phyloP scores from a whole-genome alignment of 352 stramenopile species.

The Pythium coloratum region DNA sequence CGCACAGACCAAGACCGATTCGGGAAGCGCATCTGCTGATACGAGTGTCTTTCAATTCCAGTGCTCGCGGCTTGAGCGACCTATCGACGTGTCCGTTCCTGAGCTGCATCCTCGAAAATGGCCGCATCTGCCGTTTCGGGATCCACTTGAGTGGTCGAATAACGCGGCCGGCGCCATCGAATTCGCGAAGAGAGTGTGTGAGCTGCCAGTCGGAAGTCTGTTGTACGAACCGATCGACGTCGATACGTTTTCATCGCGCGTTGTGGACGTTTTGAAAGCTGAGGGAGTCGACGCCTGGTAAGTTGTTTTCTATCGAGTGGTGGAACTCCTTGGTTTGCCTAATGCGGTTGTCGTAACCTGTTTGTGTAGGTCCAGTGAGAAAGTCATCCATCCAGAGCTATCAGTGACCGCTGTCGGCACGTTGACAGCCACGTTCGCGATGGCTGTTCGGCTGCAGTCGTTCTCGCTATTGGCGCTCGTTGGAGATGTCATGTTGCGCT shows the following conservation, averaged over 20 bases:
- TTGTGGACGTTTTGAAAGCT: constrained; percentile 24
- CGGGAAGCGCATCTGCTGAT: background rate
- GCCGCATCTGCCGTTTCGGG: constrained; percentile 63
- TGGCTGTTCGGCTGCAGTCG: constrained; percentile 66
- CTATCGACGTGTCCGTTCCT: constrained; percentile 46
- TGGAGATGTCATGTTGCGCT: constrained; percentile 33
- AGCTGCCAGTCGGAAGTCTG: constrained; percentile 55
- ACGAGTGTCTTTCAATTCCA: constrained; percentile 21
- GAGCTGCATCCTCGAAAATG: constrained; percentile 58
- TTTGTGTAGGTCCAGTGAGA: background rate
- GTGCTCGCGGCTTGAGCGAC: constrained; percentile 14
- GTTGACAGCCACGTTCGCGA: constrained; percentile 41
- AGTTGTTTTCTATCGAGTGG: constrained; percentile 7
- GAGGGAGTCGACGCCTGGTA: constrained; percentile 29
- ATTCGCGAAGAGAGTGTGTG: constrained; percentile 49
- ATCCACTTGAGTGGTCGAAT: constrained; percentile 50
- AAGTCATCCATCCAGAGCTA: background rate
- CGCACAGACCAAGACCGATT: background rate
- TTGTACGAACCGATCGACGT: constrained; percentile 69
- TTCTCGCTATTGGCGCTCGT: constrained; percentile 52
- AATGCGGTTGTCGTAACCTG: background rate
- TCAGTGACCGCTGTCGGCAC: constrained; percentile 34
- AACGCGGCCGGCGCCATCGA: constrained; percentile 38
- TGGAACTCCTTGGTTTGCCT: constrained; percentile 1
- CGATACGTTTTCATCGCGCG: constrained; percentile 34